Conservation (phyloP, 768 basidiomycete genomes). For the Mycena epipterygia region DNA sequence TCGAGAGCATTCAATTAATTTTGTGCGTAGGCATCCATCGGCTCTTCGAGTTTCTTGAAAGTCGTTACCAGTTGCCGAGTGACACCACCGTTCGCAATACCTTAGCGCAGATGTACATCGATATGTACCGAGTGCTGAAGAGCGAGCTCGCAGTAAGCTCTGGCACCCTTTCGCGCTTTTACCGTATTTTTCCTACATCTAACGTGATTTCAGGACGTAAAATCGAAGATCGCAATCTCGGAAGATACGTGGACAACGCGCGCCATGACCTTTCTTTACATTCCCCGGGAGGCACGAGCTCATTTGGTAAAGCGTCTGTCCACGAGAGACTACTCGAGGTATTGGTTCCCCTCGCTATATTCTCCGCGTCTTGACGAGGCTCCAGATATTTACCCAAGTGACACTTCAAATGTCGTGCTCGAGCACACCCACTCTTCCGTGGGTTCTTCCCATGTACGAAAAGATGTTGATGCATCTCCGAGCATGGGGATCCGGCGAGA, state of each 20-base stretch:
- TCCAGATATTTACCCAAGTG: not conserved
- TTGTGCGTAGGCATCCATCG: too few relatives aligned
- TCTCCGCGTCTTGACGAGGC: not conserved
- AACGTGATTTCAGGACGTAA: slow-evolving; percentile 22
- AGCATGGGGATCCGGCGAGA: not conserved
- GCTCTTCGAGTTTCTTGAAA: not conserved
- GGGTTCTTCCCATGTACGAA: slow-evolving; percentile 17
- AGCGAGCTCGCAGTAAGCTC: slow-evolving; percentile 36
- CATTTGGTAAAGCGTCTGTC: too few relatives aligned
- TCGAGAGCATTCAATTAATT: too few relatives aligned
- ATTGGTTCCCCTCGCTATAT: too few relatives aligned
- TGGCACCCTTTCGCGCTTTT: slow-evolving; percentile 34
- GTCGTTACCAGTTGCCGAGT: slow-evolving; percentile 28
- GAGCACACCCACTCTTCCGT: slow-evolving; percentile 4
- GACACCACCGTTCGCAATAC: slow-evolving; percentile 44
- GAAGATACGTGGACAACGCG: slow-evolving; percentile 46
- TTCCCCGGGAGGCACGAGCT: slow-evolving; percentile 38
- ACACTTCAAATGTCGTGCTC: not conserved
- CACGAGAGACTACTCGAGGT: too few relatives aligned
- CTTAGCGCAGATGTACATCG: slow-evolving; percentile 33
- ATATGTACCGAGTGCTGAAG: slow-evolving; percentile 38
- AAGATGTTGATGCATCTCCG: not conserved
- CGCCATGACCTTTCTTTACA: slow-evolving; percentile 45
- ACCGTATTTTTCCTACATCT: not conserved
- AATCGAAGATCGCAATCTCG: slow-evolving; percentile 40